A percentile compares a stretch with the other conserved stretches of the same genome.
Evolutionary conservation across 805 yeast genomes (phyloP).

Genomic region (Kurtzmaniella fragi): DNA sequence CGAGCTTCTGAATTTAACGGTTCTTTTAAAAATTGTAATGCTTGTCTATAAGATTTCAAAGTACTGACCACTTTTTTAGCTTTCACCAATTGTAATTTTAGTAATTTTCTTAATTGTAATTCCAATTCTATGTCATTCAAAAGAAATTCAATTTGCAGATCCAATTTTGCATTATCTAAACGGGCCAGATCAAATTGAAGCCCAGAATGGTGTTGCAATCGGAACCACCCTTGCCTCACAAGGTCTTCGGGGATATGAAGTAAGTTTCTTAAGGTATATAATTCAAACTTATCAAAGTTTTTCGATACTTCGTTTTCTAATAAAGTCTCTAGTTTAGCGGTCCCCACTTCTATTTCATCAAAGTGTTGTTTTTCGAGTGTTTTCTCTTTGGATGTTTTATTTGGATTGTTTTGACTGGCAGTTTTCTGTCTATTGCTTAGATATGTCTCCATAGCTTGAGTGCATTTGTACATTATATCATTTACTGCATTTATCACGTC

Average conservation of each 20-base stretch:
- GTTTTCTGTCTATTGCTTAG: conserved; percentile 35
- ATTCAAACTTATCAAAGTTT: conserved; percentile 81
- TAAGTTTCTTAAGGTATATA: conserved; percentile 75
- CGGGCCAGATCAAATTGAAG: conserved; percentile 21
- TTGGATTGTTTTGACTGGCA: conserved; percentile 12
- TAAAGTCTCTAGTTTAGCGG: conserved; percentile 73
- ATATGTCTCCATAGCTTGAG: conserved; percentile 70
- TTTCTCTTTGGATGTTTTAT: conserved; percentile 6
- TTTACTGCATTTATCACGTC: conserved; percentile 87
- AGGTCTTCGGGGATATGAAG: conserved; percentile 64
- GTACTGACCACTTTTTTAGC: conserved; percentile 30
- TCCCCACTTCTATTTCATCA: conserved; percentile 69
- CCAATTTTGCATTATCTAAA: conserved; percentile 13
- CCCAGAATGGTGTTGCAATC: conserved; percentile 63
- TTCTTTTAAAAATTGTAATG: conserved; percentile 22
- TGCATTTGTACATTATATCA: conserved; percentile 75
- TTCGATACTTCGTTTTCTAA: conserved; percentile 72
- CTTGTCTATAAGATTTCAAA: conserved; percentile 25
- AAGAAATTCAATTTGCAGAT: conserved; percentile 25
- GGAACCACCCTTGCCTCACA: conserved; percentile 59
- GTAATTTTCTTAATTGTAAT: conserved; percentile 35
- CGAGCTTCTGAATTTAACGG: conserved; percentile 13
- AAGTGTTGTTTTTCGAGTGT: conserved; percentile 3
- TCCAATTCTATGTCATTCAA: conserved; percentile 39
- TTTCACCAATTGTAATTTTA: conserved; percentile 35